Evolutionary conservation across 495 filamentous ascomycete genomes (phyloP).

Genomic region (Aspergillus indologenus): DNA sequence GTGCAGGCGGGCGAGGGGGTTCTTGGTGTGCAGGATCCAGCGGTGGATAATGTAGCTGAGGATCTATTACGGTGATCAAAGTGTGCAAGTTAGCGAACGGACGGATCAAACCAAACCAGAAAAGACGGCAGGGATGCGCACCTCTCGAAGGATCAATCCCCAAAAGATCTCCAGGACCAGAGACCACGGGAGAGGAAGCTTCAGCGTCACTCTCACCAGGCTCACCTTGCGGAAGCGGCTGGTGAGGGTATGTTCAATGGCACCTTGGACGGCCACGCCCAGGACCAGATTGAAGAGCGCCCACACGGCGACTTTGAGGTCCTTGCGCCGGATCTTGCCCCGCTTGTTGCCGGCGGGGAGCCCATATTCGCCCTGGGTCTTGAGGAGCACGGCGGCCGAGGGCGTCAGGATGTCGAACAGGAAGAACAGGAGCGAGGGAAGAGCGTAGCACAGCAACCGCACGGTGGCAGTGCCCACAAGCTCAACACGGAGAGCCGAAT

Average conservation of each 20-base stretch:
- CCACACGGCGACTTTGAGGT: conserved; percentile 49
- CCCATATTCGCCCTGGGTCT: conserved; percentile 62
- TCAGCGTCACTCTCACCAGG: conserved; percentile 55
- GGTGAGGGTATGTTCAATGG: conserved; percentile 54
- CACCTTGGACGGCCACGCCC: conserved; percentile 53
- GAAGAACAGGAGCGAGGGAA: conserved; percentile 72
- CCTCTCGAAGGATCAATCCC: background rate
- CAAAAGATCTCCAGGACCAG: background rate
- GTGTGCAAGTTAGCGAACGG: too few species aligned
- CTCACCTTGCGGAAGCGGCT: conserved; percentile 49
- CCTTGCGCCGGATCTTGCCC: conserved; percentile 28
- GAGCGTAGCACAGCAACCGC: conserved; percentile 67
- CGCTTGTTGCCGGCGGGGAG: conserved; percentile 58
- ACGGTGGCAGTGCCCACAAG: conserved; percentile 63
- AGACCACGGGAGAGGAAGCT: conserved; percentile 58
- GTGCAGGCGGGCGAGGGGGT: conserved; percentile 49
- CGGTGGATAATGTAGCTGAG: conserved; percentile 70
- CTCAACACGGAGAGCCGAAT: conserved; percentile 73
- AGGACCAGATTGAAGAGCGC: conserved; percentile 64
- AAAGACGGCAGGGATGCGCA: too few species aligned
- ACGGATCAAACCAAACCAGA: background rate
- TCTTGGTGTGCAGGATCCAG: conserved; percentile 58
- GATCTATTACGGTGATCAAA: too few species aligned
- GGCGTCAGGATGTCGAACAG: conserved; percentile 70
- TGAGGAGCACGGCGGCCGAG: conserved; percentile 61